Conservation (phyloP, 2,329 filamentous ascomycete species). For the Cladophialophora carrionii region DNA sequence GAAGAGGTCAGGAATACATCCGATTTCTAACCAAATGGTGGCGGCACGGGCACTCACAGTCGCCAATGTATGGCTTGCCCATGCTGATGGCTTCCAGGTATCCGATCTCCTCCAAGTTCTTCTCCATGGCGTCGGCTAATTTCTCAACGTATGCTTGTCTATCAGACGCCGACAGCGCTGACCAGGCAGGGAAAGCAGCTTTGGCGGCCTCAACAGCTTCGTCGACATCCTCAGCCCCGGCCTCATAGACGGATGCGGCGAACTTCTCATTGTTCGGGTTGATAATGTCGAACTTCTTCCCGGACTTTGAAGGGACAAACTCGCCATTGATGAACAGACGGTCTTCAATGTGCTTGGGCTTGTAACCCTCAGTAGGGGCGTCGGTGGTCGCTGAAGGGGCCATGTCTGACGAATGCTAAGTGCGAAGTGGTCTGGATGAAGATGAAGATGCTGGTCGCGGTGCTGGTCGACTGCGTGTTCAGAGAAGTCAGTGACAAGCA, state of each 20-base stretch:
- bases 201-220: slow-evolving; percentile 42
- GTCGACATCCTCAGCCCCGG: slow-evolving; percentile 43
- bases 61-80: slow-evolving; percentile 55
- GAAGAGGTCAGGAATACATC: slow-evolving; percentile 38
- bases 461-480: neutral
- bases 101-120: slow-evolving; percentile 50
- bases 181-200: slow-evolving; percentile 49
- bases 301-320: slow-evolving; percentile 41
- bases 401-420: slow-evolving; percentile 4
- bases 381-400: slow-evolving; percentile 23
- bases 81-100: slow-evolving; percentile 55
- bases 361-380: slow-evolving; percentile 19
- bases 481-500: neutral
- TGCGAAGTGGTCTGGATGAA: neutral
- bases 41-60: slow-evolving; percentile 45
- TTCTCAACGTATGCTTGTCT: slow-evolving; percentile 48
- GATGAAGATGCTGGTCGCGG: neutral
- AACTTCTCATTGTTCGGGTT: slow-evolving; percentile 43
- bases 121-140: slow-evolving; percentile 48
- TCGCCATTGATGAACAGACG: slow-evolving; percentile 46
- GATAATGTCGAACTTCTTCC: slow-evolving; percentile 43
- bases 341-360: slow-evolving; percentile 38
- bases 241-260: slow-evolving; percentile 42
- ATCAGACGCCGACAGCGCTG: slow-evolving; percentile 50
- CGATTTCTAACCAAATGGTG: neutral